Evolutionary conservation across 2,329 filamentous ascomycete genomes (phyloP).

Genomic region (Phyllachora maydis): DNA sequence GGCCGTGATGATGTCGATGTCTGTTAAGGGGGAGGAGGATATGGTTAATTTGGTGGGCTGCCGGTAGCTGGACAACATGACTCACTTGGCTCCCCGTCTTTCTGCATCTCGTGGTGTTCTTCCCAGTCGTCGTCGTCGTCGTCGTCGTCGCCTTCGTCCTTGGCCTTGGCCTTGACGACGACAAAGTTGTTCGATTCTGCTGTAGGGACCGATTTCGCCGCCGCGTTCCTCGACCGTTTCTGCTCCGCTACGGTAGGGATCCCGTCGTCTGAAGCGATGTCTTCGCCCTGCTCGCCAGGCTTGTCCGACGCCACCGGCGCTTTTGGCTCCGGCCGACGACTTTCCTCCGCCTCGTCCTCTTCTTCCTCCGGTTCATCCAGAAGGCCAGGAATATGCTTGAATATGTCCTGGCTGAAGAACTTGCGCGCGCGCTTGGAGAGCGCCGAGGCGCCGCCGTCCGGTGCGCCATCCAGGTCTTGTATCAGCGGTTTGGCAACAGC

Average conservation of each 20-base stretch:
- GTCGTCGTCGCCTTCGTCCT: no score
- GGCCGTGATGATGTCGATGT: slow-evolving; percentile 97
- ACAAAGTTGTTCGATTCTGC: slow-evolving; percentile 28
- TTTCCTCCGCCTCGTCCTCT: slow-evolving; percentile 14
- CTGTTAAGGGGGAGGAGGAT: no score
- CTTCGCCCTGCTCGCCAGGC: slow-evolving; percentile 18
- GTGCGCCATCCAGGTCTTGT: slow-evolving; percentile 37
- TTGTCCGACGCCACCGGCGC: slow-evolving; percentile 10
- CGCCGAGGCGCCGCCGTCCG: no score
- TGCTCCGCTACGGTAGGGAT: slow-evolving; percentile 5
- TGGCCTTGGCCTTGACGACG: slow-evolving; percentile 39
- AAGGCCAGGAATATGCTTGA: slow-evolving; percentile 57
- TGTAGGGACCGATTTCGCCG: slow-evolving; percentile 10
- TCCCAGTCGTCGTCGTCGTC: slow-evolving; percentile 35
- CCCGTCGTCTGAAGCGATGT: slow-evolving; percentile 8
- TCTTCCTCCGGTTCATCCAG: slow-evolving; percentile 21
- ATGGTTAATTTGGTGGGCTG: no score
- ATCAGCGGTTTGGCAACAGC: slow-evolving; percentile 27
- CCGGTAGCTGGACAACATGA: no score
- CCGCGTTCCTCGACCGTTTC: slow-evolving; percentile 9
- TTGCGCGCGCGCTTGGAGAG: slow-evolving; percentile 70
- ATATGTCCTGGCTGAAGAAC: slow-evolving; percentile 93
- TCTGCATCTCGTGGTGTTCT: slow-evolving; percentile 36
- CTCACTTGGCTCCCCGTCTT: slow-evolving; percentile 42
- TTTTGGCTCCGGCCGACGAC: slow-evolving; percentile 20